phyloP scores from a whole-genome alignment of 495 filamentous ascomycete genomes.

The Sabuloglossum arenarium region DNA sequence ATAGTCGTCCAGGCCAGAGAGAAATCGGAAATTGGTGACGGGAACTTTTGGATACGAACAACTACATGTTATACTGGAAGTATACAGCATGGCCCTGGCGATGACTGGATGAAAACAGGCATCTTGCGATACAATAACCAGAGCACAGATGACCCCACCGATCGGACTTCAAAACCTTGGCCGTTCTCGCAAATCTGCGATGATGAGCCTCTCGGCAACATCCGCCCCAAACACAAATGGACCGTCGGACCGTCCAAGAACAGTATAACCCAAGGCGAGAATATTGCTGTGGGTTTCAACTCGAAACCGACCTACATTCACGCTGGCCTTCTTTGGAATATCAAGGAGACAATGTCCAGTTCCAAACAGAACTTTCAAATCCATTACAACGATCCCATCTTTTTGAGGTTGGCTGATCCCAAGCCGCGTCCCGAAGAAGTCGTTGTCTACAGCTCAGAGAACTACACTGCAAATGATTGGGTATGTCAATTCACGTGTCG shows the following conservation, averaged over 20 bases:
- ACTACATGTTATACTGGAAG: background rate
- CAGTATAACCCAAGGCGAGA: too few relatives aligned
- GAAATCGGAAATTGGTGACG: conserved; percentile 7
- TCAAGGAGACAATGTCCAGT: too few relatives aligned
- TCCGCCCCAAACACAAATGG: background rate
- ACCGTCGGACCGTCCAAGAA: background rate
- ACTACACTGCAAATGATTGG: too few relatives aligned
- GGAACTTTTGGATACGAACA: conserved; percentile 40
- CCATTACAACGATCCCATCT: too few relatives aligned
- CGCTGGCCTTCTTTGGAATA: too few relatives aligned
- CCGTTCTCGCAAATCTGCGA: background rate
- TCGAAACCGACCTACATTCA: too few relatives aligned
- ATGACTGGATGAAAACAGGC: background rate
- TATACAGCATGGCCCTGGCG: background rate
- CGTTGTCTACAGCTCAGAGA: too few relatives aligned
- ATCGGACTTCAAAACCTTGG: background rate
- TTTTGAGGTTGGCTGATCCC: too few relatives aligned
- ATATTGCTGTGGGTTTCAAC: too few relatives aligned
- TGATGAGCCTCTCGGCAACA: background rate
- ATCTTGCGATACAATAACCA: conserved; percentile 29
- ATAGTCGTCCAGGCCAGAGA: conserved; percentile 41
- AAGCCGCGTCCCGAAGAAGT: too few relatives aligned
- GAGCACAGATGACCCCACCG: background rate
- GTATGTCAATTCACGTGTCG: too few relatives aligned
- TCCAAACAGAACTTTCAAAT: too few relatives aligned